A percentile compares a stretch with the other conserved stretches of the same genome.
Evolutionary conservation across 2,329 filamentous ascomycete species (phyloP).

Genomic region (Cladobotryum protrusum): DNA sequence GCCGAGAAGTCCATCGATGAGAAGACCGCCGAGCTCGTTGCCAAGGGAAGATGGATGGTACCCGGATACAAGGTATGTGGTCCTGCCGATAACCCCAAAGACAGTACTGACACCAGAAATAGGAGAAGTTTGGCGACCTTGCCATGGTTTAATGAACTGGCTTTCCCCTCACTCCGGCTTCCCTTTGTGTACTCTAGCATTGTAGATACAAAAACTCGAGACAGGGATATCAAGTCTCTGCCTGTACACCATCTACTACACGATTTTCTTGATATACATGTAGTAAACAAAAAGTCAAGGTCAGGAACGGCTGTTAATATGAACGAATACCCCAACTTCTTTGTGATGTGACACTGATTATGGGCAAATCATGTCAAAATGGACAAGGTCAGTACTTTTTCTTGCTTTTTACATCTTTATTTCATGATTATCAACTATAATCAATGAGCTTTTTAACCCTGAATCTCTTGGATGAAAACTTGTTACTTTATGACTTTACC

Average conservation of each 20-base stretch:
- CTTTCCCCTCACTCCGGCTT: conserved; percentile 34
- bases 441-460: conserved; percentile 4
- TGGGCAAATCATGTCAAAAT: not conserved
- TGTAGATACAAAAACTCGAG: conserved; percentile 54
- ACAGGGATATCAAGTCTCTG: conserved; percentile 26
- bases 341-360: not conserved
- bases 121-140: conserved; percentile 99
- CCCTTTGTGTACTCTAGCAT: conserved; percentile 62
- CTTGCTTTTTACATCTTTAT: too few species aligned
- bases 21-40: conserved; percentile 89
- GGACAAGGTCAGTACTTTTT: not conserved
- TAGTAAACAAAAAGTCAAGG: not conserved
- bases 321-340: not conserved
- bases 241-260: conserved; percentile 21
- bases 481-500: too few species aligned
- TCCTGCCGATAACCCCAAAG: not conserved
- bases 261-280: conserved; percentile 1
- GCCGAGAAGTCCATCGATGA: conserved; percentile 96
- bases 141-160: conserved; percentile 71
- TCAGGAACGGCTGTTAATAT: not conserved
- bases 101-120: conserved; percentile 39
- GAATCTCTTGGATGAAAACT: not conserved
- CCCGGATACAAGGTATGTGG: conserved; percentile 92
- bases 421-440: not conserved
- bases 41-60: conserved; percentile 96